Evolutionary conservation across 768 basidiomycete species (phyloP).

Genomic region (Kwoniella heveanensis): DNA sequence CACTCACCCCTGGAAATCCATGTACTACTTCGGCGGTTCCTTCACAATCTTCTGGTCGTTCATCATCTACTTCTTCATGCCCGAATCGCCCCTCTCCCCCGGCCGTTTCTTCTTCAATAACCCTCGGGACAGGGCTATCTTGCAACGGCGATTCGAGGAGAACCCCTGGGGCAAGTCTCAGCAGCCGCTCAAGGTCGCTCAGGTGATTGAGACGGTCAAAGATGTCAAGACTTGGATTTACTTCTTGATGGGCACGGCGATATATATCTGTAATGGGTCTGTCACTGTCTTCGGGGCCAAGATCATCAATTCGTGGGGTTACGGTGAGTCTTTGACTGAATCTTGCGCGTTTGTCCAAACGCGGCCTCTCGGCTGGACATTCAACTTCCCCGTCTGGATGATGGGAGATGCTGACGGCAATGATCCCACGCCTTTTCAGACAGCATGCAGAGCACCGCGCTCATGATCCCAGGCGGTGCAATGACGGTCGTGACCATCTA

Average conservation of each 20-base stretch:
- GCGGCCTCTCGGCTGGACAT: no score
- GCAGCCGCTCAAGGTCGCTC: conserved; percentile 39
- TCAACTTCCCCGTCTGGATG: no score
- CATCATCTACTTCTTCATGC: conserved; percentile 52
- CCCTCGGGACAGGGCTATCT: conserved; percentile 39
- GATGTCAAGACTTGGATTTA: conserved; percentile 56
- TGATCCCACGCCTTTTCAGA: no score
- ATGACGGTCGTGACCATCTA: conserved; percentile 53
- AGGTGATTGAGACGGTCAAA: conserved; percentile 48
- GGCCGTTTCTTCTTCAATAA: conserved; percentile 44
- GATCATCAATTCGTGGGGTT: conserved; percentile 56
- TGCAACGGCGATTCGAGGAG: conserved; percentile 34
- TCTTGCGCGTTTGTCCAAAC: no score
- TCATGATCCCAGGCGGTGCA: conserved; percentile 55
- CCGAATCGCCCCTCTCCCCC: conserved; percentile 47
- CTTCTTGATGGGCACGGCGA: conserved; percentile 51
- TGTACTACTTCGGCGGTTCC: conserved; percentile 54
- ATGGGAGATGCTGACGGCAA: neutral
- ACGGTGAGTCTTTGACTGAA: conserved; percentile 14
- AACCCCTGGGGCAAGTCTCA: conserved; percentile 40
- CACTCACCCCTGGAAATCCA: conserved; percentile 52
- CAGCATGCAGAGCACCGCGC: conserved; percentile 25
- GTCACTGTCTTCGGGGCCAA: conserved; percentile 55
- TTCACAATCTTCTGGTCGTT: conserved; percentile 53
- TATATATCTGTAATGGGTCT: conserved; percentile 51